Evolutionary conservation across 768 basidiomycete species (phyloP), one percentile per base, ranked within the genome.

Genomic region (Pleurotus tuoliensis): DNA sequence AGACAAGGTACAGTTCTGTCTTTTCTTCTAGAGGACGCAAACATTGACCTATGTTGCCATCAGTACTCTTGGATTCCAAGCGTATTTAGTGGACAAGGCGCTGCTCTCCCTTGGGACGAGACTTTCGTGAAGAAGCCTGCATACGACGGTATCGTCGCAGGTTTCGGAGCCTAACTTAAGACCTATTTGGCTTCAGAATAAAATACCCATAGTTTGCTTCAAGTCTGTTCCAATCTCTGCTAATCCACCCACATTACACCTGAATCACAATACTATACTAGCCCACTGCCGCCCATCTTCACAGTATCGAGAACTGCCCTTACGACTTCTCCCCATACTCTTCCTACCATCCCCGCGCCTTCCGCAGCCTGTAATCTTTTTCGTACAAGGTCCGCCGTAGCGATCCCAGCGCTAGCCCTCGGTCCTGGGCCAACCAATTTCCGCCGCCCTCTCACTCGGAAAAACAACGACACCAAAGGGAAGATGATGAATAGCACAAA

Each of bases 261-360:
- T 24, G 24, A 4, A 24, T 24, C 24, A 52, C 4, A 15, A 20
- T 27, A 58, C 72, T 68, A 90, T 44, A 86, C 86, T 57, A 90
- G 69, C 16, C 89, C 90, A 60, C 86, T 81, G 16, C 87, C 89
- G 1, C 83, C 89, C 89, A 92, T 91, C 62, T 75, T 78, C 30
- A 88, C 76, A 3, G 87, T 86, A 71, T 92, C 89, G 47, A 71
- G 67, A 13, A 92, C 73, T 4, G 77, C 82, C 43, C 77, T 75
- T 3, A 80, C 61, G 5, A 78, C 63, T 62, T 82, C 82, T 16
- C 68, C 67, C 82, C 86, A 86, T 30, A 80, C 69, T 34, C 69
- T 71, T 13, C 66, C 64, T 11, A 77, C 51, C 44, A 73, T 60
- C 37, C 70, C 74, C 11, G 58, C 68, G 30, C 68, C 77, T 62